These are phyloP conservation scores for Xylaria telfairii DNA, from an alignment of 495 filamentous ascomycete species.

Conservation along the genomic window DNA sequence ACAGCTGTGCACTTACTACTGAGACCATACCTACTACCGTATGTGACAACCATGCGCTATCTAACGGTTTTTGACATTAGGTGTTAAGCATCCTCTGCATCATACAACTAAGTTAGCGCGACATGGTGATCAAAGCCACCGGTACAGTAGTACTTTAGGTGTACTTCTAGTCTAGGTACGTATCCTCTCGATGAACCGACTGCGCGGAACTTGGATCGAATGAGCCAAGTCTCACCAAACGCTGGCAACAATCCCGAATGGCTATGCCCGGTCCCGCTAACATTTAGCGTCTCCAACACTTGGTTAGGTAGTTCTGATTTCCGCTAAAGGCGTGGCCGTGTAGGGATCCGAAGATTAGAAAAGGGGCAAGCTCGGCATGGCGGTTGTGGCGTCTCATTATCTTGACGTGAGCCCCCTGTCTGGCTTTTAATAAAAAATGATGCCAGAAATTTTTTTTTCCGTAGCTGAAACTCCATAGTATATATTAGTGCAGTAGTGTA, in stretches of 20 bases:
- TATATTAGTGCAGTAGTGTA: constrained; percentile 11
- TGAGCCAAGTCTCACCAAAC: constrained; percentile 24
- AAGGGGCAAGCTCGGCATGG: constrained; percentile 8
- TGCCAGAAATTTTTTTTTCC: background rate
- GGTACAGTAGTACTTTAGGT: constrained; percentile 5
- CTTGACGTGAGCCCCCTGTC: constrained; percentile 6
- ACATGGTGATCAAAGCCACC: background rate
- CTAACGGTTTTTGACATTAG: background rate
- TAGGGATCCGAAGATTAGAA: background rate
- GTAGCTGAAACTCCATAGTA: constrained; percentile 1
- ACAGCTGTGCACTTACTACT: background rate
- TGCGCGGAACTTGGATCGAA: constrained; percentile 28
- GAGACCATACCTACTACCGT: background rate
- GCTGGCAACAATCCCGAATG: constrained; percentile 27
- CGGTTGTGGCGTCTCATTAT: constrained; percentile 24
- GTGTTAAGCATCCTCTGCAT: background rate
- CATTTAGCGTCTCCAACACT: constrained; percentile 7
- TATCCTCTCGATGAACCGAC: constrained; percentile 11
- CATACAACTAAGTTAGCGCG: background rate
- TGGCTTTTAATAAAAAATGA: background rate
- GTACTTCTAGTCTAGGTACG: background rate
- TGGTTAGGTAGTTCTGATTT: background rate
- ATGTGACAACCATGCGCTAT: background rate
- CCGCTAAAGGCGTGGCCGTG: background rate
- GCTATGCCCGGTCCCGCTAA: constrained; percentile 11